These are phyloP conservation scores for Penicillium concentricum DNA, from an alignment of 2,329 filamentous ascomycete species.

Conservation along the genomic window DNA sequence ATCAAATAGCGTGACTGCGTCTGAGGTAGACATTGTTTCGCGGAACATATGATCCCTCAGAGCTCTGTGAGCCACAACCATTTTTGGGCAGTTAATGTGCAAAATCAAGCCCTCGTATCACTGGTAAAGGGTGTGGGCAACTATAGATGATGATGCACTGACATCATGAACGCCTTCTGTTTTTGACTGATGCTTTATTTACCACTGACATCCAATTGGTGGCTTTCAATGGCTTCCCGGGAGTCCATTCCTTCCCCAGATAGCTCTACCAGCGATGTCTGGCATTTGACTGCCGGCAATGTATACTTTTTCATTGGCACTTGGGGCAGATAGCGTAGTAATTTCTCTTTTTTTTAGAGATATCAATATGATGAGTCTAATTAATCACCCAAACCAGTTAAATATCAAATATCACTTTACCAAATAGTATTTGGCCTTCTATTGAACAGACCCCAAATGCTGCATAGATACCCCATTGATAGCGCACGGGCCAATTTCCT, in stretches of 20 bases:
- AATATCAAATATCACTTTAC: background rate
- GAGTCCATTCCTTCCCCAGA: constrained; percentile 5
- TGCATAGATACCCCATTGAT: constrained; percentile 5
- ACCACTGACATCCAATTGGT: background rate
- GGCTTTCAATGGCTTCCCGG: background rate
- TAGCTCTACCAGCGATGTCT: background rate
- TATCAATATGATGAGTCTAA: background rate
- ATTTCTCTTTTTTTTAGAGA: background rate
- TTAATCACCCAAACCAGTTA: background rate
- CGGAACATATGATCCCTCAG: constrained; percentile 22
- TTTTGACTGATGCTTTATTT: background rate
- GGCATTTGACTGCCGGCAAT: background rate
- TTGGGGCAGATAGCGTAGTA: background rate
- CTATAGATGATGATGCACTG: constrained; percentile 25
- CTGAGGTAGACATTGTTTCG: constrained; percentile 24
- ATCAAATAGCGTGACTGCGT: constrained; percentile 31
- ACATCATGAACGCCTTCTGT: constrained; percentile 25
- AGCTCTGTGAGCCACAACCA: constrained; percentile 14
- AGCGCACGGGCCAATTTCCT: constrained; percentile 19
- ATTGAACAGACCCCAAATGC: background rate
- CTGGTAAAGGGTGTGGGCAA: background rate
- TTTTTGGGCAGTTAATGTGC: background rate
- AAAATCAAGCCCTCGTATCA: background rate
- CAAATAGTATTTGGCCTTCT: background rate
- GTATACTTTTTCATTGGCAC: background rate